These are phyloP conservation scores for Synchytrium microbalum DNA, from an alignment of 371 early-diverging fungal genomes.

Conservation along the genomic window DNA sequence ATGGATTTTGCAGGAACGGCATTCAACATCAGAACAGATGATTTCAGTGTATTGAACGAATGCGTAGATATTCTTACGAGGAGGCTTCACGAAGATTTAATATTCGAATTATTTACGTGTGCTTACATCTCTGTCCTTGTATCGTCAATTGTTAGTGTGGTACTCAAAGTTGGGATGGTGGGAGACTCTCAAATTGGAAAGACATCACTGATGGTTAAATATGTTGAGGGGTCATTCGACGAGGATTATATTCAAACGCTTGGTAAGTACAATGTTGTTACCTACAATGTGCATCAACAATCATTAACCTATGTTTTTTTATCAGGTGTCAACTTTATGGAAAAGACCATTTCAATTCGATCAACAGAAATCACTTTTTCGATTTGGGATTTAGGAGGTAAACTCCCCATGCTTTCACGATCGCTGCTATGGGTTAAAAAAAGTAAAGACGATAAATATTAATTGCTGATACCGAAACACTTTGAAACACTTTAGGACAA, in stretches of 20 bases:
- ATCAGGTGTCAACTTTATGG: conserved; percentile 96
- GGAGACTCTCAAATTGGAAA: conserved; percentile 99
- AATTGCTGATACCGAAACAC: neutral
- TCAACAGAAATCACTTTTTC: conserved; percentile 94
- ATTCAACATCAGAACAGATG: too few relatives aligned
- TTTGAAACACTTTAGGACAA: conserved; percentile 54
- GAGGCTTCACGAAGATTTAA: too few relatives aligned
- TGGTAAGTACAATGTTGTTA: conserved; percentile 40
- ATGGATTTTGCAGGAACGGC: too few relatives aligned
- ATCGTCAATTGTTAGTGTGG: conserved; percentile 52
- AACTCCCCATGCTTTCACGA: conserved; percentile 3
- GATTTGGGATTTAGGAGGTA: conserved; percentile 98
- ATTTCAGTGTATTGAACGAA: too few relatives aligned
- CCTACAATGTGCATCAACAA: neutral
- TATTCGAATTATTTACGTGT: too few relatives aligned
- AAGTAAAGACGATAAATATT: neutral
- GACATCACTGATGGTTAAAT: conserved; percentile 96
- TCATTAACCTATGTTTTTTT: neutral
- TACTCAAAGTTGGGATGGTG: conserved; percentile 95
- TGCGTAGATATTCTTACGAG: too few relatives aligned
- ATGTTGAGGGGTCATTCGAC: conserved; percentile 93
- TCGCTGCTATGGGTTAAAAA: too few relatives aligned
- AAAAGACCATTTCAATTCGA: conserved; percentile 86
- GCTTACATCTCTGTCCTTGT: too few relatives aligned
- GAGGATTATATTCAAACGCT: conserved; percentile 95